Evolutionary conservation across 2,329 filamentous ascomycete genomes (phyloP).

Genomic region (Xylaria sp.): DNA sequence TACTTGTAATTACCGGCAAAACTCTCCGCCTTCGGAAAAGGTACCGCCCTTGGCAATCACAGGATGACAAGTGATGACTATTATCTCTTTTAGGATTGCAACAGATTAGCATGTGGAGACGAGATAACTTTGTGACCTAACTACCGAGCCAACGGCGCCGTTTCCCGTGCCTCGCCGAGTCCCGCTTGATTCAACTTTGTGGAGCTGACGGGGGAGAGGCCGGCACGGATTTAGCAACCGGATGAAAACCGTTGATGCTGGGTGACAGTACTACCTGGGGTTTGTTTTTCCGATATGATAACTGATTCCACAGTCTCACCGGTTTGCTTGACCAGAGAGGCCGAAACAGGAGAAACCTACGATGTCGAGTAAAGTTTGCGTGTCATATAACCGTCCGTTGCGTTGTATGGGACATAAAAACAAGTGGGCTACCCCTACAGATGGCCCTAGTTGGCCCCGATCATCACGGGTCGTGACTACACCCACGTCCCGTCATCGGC

Average conservation of each 20-base stretch:
- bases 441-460: not conserved
- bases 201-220: slow-evolving; percentile 38
- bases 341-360: not conserved
- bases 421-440: slow-evolving; percentile 14
- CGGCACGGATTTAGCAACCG: slow-evolving; percentile 38
- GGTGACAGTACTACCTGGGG: not conserved
- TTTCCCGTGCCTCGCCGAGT: slow-evolving; percentile 40
- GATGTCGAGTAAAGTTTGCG: not conserved
- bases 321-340: not conserved
- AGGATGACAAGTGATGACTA: slow-evolving; percentile 16
- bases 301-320: not conserved
- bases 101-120: slow-evolving; percentile 27
- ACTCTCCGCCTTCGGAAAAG: slow-evolving; percentile 42
- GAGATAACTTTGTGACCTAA: slow-evolving; percentile 11
- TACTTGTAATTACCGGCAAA: slow-evolving; percentile 24
- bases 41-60: slow-evolving; percentile 15
- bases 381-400: not conserved
- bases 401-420: slow-evolving; percentile 7
- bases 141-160: slow-evolving; percentile 39
- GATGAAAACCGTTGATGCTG: not conserved
- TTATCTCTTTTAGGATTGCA: not conserved
- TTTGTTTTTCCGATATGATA: not conserved
- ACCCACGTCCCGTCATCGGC: slow-evolving; percentile 26
- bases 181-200: slow-evolving; percentile 30
- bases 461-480: slow-evolving; percentile 8